Evolutionary conservation across 352 stramenopile species (phyloP), one percentile per base, ranked within the genome.

Genomic region (Phytopythium sindhum): DNA sequence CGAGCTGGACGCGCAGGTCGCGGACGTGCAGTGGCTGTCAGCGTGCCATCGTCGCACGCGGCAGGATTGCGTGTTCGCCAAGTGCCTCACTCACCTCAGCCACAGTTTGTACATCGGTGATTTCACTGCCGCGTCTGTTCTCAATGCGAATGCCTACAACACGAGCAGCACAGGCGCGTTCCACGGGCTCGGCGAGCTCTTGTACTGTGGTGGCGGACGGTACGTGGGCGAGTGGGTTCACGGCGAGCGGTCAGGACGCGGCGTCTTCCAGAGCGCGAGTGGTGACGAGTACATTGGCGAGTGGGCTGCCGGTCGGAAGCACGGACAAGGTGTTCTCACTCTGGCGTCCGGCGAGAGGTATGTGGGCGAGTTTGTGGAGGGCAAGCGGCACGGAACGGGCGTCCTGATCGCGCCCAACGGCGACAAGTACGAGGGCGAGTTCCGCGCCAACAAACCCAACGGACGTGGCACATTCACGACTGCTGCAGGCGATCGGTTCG

Each of bases 211-310:
- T 56, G 92, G 93, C 2, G 86, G 88, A 44, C 76, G 75, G 14
- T 98, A 97, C 68, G 75, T 79, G 28, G 94, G 93, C 14, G 75
- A 92, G 61, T 98, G 89, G 81, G 66, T 69, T 35, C 54, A 77
- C 39, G 91, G 86, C 26, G 72, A 85, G 21, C 89, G 94, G 0
- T 64, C 89, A 9, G 86, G 86, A 0, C 76, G 78, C 60, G 86
- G 84, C 6, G 84, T 91, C 55, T 94, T 76, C 73, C 77, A 93
- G 52, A 73, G 82, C 48, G 55, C 57, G 0, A 63, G 75, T 57
- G 79, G 84, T 4, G 80, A 72, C 37, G 81, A 90, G 57, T 94
- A 91, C 58, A 67, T 80, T 42, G 86, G 86, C 2, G 75, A 91
- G 39, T 97, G 88, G 87, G 44, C 67, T 9, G 62, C 79, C n/a